phyloP scores from a whole-genome alignment of 257 asterid species.

The Nicotiana obtusifolia region DNA sequence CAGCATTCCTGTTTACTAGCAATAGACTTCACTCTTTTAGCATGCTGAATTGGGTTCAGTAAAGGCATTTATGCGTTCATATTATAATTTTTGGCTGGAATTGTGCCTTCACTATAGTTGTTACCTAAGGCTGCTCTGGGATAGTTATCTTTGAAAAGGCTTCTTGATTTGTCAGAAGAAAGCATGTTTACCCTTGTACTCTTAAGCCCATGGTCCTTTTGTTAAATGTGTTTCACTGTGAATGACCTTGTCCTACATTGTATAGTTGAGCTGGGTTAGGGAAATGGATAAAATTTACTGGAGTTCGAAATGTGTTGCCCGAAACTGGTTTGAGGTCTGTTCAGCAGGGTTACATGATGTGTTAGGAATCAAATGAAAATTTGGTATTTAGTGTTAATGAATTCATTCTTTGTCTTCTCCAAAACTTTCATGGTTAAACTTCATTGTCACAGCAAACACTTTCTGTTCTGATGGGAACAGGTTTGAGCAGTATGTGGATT shows the following conservation, averaged over 20 bases:
- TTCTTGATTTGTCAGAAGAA: background rate
- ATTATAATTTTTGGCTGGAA: background rate
- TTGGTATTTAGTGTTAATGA: background rate
- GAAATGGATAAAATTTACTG: background rate
- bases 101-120: background rate
- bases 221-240: background rate
- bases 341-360: background rate
- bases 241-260: background rate
- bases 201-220: background rate
- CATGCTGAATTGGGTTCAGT: background rate
- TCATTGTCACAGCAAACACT: background rate
- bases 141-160: background rate
- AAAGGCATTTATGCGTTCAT: background rate
- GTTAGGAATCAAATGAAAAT: background rate
- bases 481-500: slow-evolving; percentile 94
- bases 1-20: background rate
- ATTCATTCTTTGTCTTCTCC: background rate
- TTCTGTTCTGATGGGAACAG: slow-evolving; percentile 38
- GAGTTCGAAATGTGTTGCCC: background rate
- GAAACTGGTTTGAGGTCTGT: background rate
- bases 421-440: background rate
- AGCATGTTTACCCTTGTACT: background rate
- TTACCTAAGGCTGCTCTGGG: background rate
- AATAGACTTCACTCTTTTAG: background rate
- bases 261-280: background rate